A percentile compares a stretch with the other conserved stretches of the same genome.
Conservation (phyloP, 1,284 basidiomycete species). For the Pholiota adiposa region DNA sequence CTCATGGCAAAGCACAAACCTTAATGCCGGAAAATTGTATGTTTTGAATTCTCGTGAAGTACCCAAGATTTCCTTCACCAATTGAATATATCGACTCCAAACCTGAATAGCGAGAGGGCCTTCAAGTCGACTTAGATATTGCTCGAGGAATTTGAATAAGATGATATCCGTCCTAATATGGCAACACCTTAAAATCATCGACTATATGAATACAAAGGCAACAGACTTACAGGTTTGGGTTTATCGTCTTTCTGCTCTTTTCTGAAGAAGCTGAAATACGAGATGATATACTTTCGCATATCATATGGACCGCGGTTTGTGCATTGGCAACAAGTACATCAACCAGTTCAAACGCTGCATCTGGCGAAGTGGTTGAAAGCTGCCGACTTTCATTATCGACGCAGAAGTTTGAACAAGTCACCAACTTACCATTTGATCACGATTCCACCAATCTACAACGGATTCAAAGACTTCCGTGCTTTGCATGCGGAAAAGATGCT, state of each 20-base stretch:
- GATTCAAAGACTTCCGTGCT: slow-evolving; percentile 84
- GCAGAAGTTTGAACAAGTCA: slow-evolving; percentile 13
- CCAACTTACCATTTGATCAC: slow-evolving; percentile 50
- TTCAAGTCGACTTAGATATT: slow-evolving; percentile 85
- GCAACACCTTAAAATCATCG: background rate
- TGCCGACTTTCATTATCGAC: slow-evolving; percentile 16
- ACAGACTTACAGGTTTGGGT: slow-evolving; percentile 65
- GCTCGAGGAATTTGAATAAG: slow-evolving; percentile 87
- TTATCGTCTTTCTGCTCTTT: slow-evolving; percentile 58
- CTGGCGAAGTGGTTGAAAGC: slow-evolving; percentile 45
- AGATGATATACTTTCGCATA: slow-evolving; percentile 81
- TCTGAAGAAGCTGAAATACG: slow-evolving; percentile 60
- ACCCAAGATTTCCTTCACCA: slow-evolving; percentile 80
- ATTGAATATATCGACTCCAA: slow-evolving; percentile 80
- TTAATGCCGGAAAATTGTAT: slow-evolving; percentile 76
- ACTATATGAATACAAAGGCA: slow-evolving; percentile 3
- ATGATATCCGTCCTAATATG: slow-evolving; percentile 61
- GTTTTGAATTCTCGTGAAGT: slow-evolving; percentile 65
- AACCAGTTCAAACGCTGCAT: slow-evolving; percentile 79
- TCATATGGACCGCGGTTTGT: slow-evolving; percentile 87
- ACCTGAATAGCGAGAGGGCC: slow-evolving; percentile 91
- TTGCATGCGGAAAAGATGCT: slow-evolving; percentile 84
- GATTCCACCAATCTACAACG: slow-evolving; percentile 80
- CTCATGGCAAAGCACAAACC: slow-evolving; percentile 47
- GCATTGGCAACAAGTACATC: slow-evolving; percentile 86